A percentile compares a stretch with the other conserved stretches of the same genome.
phyloP scores from a whole-genome alignment of 176 grass and related monocot genomes.

The Phyllostachys edulis region DNA sequence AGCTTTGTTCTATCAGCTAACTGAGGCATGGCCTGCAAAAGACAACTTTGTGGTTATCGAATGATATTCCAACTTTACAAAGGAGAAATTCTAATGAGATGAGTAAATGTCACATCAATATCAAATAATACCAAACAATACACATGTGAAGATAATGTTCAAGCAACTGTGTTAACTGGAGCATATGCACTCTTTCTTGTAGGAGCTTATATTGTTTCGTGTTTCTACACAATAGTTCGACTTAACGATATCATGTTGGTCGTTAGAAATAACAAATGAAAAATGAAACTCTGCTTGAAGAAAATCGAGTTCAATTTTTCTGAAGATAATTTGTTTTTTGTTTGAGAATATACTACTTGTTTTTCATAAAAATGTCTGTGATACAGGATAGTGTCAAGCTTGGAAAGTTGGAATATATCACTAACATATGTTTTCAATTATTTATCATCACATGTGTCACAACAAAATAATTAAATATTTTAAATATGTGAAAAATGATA shows the following conservation, averaged over 20 bases:
- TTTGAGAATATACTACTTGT: background rate
- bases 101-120: background rate
- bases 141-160: background rate
- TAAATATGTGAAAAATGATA: background rate
- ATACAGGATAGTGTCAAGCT: background rate
- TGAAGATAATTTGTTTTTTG: background rate
- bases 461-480: background rate
- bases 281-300: background rate
- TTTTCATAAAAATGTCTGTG: too few relatives aligned
- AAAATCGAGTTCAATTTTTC: background rate
- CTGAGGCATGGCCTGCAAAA: slow-evolving; percentile 79
- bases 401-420: background rate
- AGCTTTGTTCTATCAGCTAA: slow-evolving; percentile 73
- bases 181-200: background rate
- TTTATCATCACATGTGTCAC: background rate
- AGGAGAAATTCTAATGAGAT: background rate
- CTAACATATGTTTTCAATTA: background rate
- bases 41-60: background rate
- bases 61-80: background rate
- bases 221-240: background rate
- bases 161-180: background rate
- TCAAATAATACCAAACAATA: background rate
- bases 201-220: background rate
- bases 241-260: background rate
- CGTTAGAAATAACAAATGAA: background rate